Base-by-base conservation (phyloP, 345 rosid genomes). In the Citrus medica region DNA sequence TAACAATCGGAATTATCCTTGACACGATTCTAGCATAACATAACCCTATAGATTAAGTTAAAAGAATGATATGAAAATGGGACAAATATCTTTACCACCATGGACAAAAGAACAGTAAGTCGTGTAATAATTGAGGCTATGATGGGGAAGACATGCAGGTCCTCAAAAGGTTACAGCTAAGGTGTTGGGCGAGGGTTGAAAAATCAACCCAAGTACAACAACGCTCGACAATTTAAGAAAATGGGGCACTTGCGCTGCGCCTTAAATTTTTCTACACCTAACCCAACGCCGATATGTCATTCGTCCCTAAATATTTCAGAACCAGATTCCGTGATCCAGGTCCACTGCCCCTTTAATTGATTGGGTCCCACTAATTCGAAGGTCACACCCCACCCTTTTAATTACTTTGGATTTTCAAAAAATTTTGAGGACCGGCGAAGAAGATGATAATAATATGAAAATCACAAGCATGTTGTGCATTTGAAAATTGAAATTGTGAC, bases 291-390 rank as follows among this genome's bases (percentile, higher is more conserved):
- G 40, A 9, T 4, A 3, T 2, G 71, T 73, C 76, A 30, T 37
- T 72, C 71, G 19, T 17, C 19, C 30, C 79, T 35, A 42, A 69
- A 78, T 66, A 17, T 30, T 59, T 30, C 42, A 63, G 82, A 69
- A 73, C 79, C 82, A 72, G 69, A 81, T 79, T 84, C 79, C 84
- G 73, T 62, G 80, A 73, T 48, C 84, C 77, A 35, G 33, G 12
- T 28, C 53, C 53, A 7, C 33, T 61, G 58, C 33, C 40, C 35
- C 25, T 10, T 60, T 60, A 25, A 61, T 25, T 17, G 2, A 17
- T 1, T 19, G 27, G 77, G 77, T 42, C 68, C 67, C 67, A 35
- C 67, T 38, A 2, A 28, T 17, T 16, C 7, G 59, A 17, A 70
- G 24, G 64, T 32, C 74, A 17, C 28, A 37, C 76, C 58, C 27